Conservation (phyloP, 1,284 basidiomycete genomes). For the Cryptococcus sp. region DNA sequence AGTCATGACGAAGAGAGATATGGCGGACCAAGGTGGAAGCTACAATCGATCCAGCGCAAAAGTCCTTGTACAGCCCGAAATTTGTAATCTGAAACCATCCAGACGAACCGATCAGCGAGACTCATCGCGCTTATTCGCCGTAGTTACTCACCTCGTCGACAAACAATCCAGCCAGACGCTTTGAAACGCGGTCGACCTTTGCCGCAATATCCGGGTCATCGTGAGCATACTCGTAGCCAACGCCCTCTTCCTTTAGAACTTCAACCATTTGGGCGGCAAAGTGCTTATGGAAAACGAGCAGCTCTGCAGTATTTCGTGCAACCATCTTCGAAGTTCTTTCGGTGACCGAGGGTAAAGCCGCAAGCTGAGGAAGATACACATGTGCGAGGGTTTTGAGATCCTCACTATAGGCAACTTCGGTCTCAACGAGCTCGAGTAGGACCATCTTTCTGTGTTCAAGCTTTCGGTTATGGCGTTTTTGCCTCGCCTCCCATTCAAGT, state of each 20-base stretch:
- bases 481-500: constrained; percentile 37
- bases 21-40: constrained; percentile 71
- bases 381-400: constrained; percentile 74
- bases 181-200: constrained; percentile 58
- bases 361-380: constrained; percentile 55
- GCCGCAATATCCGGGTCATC: constrained; percentile 25
- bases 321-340: constrained; percentile 53
- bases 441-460: constrained; percentile 46
- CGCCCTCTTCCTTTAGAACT: constrained; percentile 59
- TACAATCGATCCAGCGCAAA: constrained; percentile 79
- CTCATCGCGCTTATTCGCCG: no score
- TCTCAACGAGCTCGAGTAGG: constrained; percentile 70
- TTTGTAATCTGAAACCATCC: constrained; percentile 61
- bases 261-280: constrained; percentile 59
- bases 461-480: constrained; percentile 20
- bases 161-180: constrained; percentile 64
- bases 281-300: constrained; percentile 72
- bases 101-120: constrained; percentile 3
- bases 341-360: constrained; percentile 50
- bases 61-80: constrained; percentile 76
- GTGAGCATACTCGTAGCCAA: constrained; percentile 50
- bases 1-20: constrained; percentile 63
- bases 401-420: constrained; percentile 75
- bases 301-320: constrained; percentile 69
- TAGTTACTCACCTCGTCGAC: constrained; percentile 61